Evolutionary conservation across 163 green algal species (phyloP).

Genomic region (Volvox carteri): DNA sequence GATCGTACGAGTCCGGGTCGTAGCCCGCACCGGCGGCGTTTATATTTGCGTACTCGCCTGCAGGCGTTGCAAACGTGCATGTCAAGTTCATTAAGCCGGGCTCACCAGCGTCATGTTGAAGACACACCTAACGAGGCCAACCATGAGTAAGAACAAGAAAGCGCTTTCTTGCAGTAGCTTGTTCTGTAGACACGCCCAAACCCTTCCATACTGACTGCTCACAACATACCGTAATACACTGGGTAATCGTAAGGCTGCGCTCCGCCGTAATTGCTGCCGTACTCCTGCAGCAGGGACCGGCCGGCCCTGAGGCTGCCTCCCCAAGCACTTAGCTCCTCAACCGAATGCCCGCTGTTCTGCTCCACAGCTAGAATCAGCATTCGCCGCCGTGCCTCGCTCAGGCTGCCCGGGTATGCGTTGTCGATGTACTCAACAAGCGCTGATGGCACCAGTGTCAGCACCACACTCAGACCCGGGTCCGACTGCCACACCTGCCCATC

Average conservation of each 20-base stretch:
- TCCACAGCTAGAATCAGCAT: not conserved
- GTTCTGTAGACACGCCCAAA: not conserved
- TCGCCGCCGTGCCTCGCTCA: not conserved
- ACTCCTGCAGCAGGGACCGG: constrained; percentile 18
- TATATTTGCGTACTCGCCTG: constrained; percentile 31
- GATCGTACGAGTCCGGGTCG: constrained; percentile 19
- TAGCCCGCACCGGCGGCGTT: constrained; percentile 29
- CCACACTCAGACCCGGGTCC: constrained; percentile 51
- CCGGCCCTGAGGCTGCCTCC: not conserved
- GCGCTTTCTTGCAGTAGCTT: no score
- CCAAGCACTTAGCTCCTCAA: not conserved
- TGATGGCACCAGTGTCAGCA: constrained; percentile 51
- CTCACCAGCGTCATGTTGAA: no score
- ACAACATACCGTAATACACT: constrained; percentile 23
- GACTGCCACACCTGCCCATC: not conserved
- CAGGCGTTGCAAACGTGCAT: no score
- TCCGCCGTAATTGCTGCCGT: constrained; percentile 37
- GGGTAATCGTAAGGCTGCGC: constrained; percentile 45
- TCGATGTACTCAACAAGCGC: constrained; percentile 5
- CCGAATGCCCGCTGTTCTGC: no score
- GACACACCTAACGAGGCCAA: no score
- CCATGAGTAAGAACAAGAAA: no score
- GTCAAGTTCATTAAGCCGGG: no score
- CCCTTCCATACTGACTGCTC: no score
- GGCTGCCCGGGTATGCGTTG: constrained; percentile 1